A percentile compares a stretch with the other conserved stretches of the same genome.
Evolutionary conservation across 805 yeast species (phyloP).

Genomic region (Yamadazyma laniorum): DNA sequence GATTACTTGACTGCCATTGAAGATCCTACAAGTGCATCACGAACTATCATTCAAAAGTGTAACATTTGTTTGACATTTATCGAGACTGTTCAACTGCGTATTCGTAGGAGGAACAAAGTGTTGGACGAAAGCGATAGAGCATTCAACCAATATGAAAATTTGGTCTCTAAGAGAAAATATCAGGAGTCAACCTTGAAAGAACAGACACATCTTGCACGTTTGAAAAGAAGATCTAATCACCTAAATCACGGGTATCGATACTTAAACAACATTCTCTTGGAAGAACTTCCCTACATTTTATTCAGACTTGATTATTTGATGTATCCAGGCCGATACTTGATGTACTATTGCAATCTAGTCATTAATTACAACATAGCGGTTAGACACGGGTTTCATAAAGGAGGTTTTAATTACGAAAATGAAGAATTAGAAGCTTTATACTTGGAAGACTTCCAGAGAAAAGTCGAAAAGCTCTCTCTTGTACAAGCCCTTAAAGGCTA

Average conservation of each 20-base stretch:
- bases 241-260: slow-evolving; percentile 27
- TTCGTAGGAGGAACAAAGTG: slow-evolving; percentile 21
- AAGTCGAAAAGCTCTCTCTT: not conserved
- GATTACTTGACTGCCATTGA: not conserved
- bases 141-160: slow-evolving; percentile 25
- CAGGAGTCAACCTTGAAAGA: slow-evolving; percentile 32
- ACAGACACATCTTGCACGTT: slow-evolving; percentile 20
- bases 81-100: slow-evolving; percentile 6
- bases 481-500: too few relatives aligned
- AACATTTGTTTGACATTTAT: slow-evolving; percentile 6
- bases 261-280: slow-evolving; percentile 38
- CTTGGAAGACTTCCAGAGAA: not conserved
- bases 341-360: slow-evolving; percentile 38
- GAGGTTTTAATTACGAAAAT: too few relatives aligned
- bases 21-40: not conserved
- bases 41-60: not conserved
- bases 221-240: slow-evolving; percentile 27
- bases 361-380: too few relatives aligned
- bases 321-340: slow-evolving; percentile 9
- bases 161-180: slow-evolving; percentile 35
- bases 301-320: slow-evolving; percentile 28
- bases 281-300: slow-evolving; percentile 48
- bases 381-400: too few relatives aligned
- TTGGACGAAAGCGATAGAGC: slow-evolving; percentile 39
- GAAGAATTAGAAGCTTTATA: too few relatives aligned